phyloP scores from a whole-genome alignment of 768 basidiomycete species.

The Auriculariales sp. region DNA sequence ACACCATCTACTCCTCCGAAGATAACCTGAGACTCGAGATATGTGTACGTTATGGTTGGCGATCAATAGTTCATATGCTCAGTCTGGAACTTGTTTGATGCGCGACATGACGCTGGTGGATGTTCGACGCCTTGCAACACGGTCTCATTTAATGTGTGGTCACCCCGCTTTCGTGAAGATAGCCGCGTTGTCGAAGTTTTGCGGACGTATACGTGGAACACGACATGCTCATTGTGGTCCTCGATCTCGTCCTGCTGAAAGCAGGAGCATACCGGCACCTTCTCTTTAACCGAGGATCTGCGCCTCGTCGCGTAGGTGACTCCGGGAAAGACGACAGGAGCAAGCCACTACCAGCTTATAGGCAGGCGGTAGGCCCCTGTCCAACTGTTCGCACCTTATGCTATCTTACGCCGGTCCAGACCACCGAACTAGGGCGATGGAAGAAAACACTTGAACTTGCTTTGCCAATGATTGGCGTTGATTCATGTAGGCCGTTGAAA shows the following conservation, averaged over 20 bases:
- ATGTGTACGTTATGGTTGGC: slow-evolving; percentile 35
- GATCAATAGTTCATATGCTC: slow-evolving; percentile 12
- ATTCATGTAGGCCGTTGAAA: not conserved
- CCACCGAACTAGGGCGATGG: not conserved
- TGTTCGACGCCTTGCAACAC: not conserved
- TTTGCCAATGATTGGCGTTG: not conserved
- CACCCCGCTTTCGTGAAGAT: slow-evolving; percentile 29
- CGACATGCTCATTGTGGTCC: slow-evolving; percentile 51
- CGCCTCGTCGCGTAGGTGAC: slow-evolving; percentile 33
- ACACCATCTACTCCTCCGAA: slow-evolving; percentile 68
- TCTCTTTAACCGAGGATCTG: slow-evolving; percentile 62
- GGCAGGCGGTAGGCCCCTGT: too few species aligned
- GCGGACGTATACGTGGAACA: slow-evolving; percentile 84
- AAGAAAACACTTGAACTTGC: not conserved
- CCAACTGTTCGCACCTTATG: not conserved
- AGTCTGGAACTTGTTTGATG: not conserved
- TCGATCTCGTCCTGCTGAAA: slow-evolving; percentile 75
- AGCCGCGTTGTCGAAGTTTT: slow-evolving; percentile 34
- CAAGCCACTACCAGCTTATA: not conserved
- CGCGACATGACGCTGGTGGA: not conserved
- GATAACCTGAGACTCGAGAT: slow-evolving; percentile 72
- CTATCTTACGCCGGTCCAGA: too few species aligned
- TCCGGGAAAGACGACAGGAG: not conserved
- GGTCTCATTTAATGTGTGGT: not conserved
- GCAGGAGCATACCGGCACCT: slow-evolving; percentile 70